These are phyloP conservation scores for Chimonanthus praecox DNA, from an alignment of 164 flowering plant genomes.

Conservation along the genomic window DNA sequence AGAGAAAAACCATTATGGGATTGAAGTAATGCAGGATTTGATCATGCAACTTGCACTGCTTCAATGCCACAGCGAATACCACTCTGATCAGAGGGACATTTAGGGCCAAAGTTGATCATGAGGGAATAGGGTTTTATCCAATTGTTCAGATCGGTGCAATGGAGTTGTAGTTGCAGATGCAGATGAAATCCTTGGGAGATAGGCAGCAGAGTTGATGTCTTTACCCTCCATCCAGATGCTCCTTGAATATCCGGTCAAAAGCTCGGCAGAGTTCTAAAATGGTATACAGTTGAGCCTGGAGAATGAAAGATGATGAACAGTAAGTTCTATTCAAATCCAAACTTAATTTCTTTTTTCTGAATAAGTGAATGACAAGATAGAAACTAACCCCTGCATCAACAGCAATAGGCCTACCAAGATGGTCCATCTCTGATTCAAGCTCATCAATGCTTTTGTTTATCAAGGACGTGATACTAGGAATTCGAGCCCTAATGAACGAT, in stretches of 20 bases:
- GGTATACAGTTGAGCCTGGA: constrained; percentile 76
- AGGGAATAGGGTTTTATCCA: not conserved
- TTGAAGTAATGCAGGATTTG: not conserved
- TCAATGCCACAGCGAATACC: not conserved
- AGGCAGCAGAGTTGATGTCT: not conserved
- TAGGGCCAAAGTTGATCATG: not conserved
- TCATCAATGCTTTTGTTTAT: constrained; percentile 68
- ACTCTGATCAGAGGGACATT: not conserved
- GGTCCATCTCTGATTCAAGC: constrained; percentile 74
- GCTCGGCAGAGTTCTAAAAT: constrained; percentile 75
- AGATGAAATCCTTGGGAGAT: not conserved
- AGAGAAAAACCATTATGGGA: not conserved
- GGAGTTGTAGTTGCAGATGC: not conserved
- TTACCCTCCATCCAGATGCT: constrained; percentile 88
- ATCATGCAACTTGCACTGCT: not conserved
- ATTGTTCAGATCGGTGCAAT: not conserved
- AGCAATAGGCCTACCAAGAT: constrained; percentile 82
- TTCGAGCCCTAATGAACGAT: constrained; percentile 69
- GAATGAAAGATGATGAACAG: not conserved
- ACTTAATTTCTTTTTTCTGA: not conserved
- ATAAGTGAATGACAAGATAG: not conserved
- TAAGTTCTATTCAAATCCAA: not conserved
- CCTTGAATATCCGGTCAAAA: constrained; percentile 77
- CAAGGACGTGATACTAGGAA: constrained; percentile 81
- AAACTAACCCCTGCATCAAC: constrained; percentile 76